Evolutionary conservation across 495 filamentous ascomycete species (phyloP), one percentile per base, ranked within the genome.

Genomic region (Hyphodiscus hymeniophilus): DNA sequence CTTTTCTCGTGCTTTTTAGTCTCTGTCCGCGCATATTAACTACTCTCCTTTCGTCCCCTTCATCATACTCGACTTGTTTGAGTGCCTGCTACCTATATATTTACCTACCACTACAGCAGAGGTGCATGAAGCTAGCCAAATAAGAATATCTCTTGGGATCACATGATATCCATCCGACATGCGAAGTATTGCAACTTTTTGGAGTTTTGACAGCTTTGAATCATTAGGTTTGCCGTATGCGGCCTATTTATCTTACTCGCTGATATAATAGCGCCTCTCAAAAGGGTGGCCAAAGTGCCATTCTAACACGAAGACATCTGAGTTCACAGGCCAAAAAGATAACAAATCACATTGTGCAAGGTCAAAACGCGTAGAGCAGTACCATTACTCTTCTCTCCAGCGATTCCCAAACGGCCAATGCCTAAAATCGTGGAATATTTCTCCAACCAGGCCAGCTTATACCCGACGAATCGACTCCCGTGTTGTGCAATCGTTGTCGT

Each of bases 321-420:
- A 38, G 35, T 38, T 38, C 35, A 38, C 35, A 38, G 35, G 35
- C 35, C 35, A 38, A 38, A 38, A 38, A 38, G 35, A 17, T 7
- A 38, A 38, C 35, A 38, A 38, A 38, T 38, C 35, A 38, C 35
- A 7, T 38, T 38, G 35, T 38, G 35, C 35, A 38, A 38, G 35
- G 35, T 38, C 35, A 38, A 10, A 38, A 38, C 16, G 35, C 35
- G 35, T 38, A 39, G 36, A 39, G 36, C 36, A 39, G 20, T 39
- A 39, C 36, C 36, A 39, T 39, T 39, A 39, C 36, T 39, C 36
- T 39, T 39, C 36, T 39, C 36, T 39, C 36, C 36, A 39, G 36
- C 36, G 20, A 39, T 39, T 39, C 36, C 36, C 36, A 17, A 39
- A 39, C 36, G 36, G 36, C 36, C n/a, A 39, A 39, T 39, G 36